Percentiles rank a stretch among this genome's conserved stretches.
phyloP scores from a whole-genome alignment of 805 yeast species.

The Cyberlindnera mrakii region DNA sequence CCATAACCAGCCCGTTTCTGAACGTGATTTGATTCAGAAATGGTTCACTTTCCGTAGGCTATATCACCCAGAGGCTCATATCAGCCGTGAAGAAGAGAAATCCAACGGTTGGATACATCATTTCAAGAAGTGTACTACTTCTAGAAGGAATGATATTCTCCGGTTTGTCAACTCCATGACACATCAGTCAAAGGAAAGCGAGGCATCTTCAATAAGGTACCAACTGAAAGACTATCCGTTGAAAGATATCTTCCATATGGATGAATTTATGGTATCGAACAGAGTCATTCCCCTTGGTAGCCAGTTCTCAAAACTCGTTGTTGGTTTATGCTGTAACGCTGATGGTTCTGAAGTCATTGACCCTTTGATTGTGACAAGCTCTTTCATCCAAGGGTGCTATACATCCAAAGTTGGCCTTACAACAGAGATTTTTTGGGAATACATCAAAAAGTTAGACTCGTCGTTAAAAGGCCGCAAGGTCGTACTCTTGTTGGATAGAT shows the following conservation, averaged over 20 bases:
- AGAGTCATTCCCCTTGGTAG: constrained; percentile 16
- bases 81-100: constrained; percentile 1
- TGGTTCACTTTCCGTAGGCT: constrained; percentile 20
- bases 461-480: constrained; percentile 16
- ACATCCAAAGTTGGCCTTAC: constrained; percentile 16
- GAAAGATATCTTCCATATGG: constrained; percentile 30
- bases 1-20: constrained; percentile 24
- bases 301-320: constrained; percentile 6
- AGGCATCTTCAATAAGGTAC: constrained; percentile 17
- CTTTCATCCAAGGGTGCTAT: constrained; percentile 8
- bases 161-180: constrained; percentile 16
- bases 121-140: constrained; percentile 28
- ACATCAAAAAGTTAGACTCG: constrained; percentile 12
- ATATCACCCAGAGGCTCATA: constrained; percentile 6
- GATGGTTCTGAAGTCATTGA: constrained; percentile 17
- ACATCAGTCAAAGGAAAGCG: constrained; percentile 1
- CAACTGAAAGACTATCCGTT: constrained; percentile 14
- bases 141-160: constrained; percentile 24
- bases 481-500: constrained; percentile 27
- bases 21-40: constrained; percentile 26
- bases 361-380: constrained; percentile 11
- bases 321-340: constrained; percentile 17
- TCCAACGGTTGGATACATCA: constrained; percentile 38
- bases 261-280: constrained; percentile 27
- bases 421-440: constrained; percentile 19